Evolutionary conservation across 2,329 filamentous ascomycete genomes (phyloP).

Genomic region (Plectosphaerella plurivora): DNA sequence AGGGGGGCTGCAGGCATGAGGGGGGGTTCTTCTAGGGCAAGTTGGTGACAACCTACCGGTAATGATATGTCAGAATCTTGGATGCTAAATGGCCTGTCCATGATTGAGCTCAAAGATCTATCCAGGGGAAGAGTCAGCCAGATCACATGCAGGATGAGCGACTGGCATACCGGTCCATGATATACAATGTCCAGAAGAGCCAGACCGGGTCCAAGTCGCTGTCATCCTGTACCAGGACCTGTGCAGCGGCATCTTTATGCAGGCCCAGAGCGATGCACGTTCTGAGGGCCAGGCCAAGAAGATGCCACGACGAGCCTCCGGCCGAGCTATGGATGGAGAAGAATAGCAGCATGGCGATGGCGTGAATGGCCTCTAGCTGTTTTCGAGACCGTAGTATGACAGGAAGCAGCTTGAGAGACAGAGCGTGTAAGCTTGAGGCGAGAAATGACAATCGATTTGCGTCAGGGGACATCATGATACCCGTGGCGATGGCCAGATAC

Average conservation of each 20-base stretch:
- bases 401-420: constrained; percentile 1
- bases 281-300: neutral
- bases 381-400: neutral
- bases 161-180: constrained; percentile 4
- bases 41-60: too few relatives aligned
- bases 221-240: constrained; percentile 1
- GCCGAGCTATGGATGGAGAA: constrained; percentile 5
- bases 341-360: constrained; percentile 4
- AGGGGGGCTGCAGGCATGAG: too few relatives aligned
- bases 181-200: constrained; percentile 9
- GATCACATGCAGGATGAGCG: too few relatives aligned
- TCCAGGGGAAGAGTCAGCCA: neutral
- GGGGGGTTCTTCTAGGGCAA: too few relatives aligned
- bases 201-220: constrained; percentile 1
- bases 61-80: constrained; percentile 8
- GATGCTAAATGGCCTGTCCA: constrained; percentile 8
- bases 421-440: constrained; percentile 1
- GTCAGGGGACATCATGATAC: constrained; percentile 3
- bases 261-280: neutral
- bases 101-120: constrained; percentile 4
- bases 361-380: constrained; percentile 2
- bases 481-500: constrained; percentile 5
- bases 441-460: constrained; percentile 3
- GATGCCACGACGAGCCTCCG: constrained; percentile 5
- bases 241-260: constrained; percentile 2